Evolutionary conservation across 345 rosid genomes (phyloP).

Genomic region (Brassica juncea): DNA sequence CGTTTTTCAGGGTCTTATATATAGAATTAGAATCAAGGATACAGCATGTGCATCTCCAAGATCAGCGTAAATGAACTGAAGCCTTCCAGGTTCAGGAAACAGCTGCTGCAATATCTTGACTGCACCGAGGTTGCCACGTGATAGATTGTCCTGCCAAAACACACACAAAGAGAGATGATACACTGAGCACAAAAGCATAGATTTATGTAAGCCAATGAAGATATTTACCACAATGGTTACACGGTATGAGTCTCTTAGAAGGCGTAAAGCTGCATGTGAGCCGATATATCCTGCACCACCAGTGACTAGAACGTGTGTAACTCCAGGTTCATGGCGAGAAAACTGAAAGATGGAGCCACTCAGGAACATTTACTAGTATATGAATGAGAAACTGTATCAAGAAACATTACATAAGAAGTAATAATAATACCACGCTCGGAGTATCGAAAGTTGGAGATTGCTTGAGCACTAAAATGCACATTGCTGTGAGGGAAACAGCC

Average conservation of each 20-base stretch:
- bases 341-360: conserved; percentile 48
- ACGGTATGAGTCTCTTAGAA: conserved; percentile 68
- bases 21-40: conserved; percentile 32
- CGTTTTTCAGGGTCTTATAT: not conserved
- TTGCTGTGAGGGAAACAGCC: conserved; percentile 64
- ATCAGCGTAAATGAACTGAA: conserved; percentile 62
- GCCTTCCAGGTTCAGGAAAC: conserved; percentile 58
- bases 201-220: not conserved
- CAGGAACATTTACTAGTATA: not conserved
- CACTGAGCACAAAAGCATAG: not conserved
- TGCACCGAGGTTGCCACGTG: conserved; percentile 32
- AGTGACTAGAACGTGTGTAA: conserved; percentile 84
- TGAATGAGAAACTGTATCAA: not conserved
- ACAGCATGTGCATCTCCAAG: conserved; percentile 58
- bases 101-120: conserved; percentile 50
- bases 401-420: not conserved
- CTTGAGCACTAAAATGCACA: conserved; percentile 85
- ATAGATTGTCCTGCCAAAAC: conserved; percentile 54
- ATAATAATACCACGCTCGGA: conserved; percentile 54
- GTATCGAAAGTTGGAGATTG: conserved; percentile 52
- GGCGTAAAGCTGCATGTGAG: conserved; percentile 82
- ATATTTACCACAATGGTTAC: conserved; percentile 78
- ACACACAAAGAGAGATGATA: conserved; percentile 12
- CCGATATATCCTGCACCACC: conserved; percentile 97
- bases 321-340: conserved; percentile 61